phyloP scores from a whole-genome alignment of 768 basidiomycete species.

The Trametes cinnabarina region DNA sequence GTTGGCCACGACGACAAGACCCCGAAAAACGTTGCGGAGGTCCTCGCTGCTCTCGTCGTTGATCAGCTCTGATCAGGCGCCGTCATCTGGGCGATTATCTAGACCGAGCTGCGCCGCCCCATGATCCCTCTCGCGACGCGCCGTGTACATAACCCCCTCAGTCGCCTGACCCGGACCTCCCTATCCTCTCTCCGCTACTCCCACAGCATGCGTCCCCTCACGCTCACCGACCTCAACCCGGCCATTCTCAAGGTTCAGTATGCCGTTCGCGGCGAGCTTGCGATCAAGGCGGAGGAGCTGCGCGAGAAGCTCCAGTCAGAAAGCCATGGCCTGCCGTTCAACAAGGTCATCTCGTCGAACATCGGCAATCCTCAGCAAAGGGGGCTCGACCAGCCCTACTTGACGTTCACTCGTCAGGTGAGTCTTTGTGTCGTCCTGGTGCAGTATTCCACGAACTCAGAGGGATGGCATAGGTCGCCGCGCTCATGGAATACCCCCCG shows the following conservation, averaged over 20 bases:
- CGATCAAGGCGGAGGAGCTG: slow-evolving; percentile 87
- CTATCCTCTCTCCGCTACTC: slow-evolving; percentile 5
- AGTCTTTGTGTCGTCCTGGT: neutral
- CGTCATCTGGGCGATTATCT: slow-evolving; percentile 10
- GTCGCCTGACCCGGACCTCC: slow-evolving; percentile 11
- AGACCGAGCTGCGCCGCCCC: slow-evolving; percentile 9
- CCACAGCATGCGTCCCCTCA: slow-evolving; percentile 44
- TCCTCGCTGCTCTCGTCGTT: neutral
- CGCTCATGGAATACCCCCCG: slow-evolving; percentile 88
- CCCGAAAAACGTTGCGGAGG: neutral
- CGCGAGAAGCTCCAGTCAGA: slow-evolving; percentile 60
- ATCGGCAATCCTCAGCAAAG: slow-evolving; percentile 98
- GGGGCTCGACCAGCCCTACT: slow-evolving; percentile 87
- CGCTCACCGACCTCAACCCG: slow-evolving; percentile 75
- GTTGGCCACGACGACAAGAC: slow-evolving; percentile 10
- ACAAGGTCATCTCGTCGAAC: slow-evolving; percentile 88
- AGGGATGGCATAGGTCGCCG: slow-evolving; percentile 60
- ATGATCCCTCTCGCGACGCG: slow-evolving; percentile 17
- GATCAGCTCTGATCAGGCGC: neutral
- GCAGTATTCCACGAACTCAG: too few relatives aligned
- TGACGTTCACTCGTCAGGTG: slow-evolving; percentile 92
- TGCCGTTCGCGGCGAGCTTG: slow-evolving; percentile 95
- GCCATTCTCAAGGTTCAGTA: slow-evolving; percentile 87
- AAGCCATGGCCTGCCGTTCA: slow-evolving; percentile 69
- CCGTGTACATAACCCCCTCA: slow-evolving; percentile 15